Percentiles rank a stretch among this genome's conserved stretches.
These are phyloP conservation scores for Podospora tetraspora DNA, from an alignment of 495 filamentous ascomycete species.

Conservation along the genomic window DNA sequence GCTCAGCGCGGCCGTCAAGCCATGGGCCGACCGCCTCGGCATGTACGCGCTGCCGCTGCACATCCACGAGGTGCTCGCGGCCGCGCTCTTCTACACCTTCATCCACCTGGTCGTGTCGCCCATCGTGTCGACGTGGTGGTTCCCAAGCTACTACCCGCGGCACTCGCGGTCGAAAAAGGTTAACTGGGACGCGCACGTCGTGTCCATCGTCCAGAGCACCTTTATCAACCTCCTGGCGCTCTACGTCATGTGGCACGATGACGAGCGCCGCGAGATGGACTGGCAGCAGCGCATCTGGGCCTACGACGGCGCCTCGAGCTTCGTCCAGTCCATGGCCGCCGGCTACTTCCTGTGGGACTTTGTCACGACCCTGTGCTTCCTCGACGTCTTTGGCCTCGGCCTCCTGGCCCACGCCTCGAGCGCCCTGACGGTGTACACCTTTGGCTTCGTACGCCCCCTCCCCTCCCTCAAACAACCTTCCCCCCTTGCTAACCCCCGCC, in stretches of 20 bases:
- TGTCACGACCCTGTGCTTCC: constrained; percentile 61
- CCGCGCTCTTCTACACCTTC: constrained; percentile 69
- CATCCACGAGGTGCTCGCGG: constrained; percentile 78
- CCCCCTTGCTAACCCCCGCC: background rate
- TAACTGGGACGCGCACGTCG: constrained; percentile 97
- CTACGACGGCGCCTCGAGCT: constrained; percentile 74
- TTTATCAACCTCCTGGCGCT: constrained; percentile 74
- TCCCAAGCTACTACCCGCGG: constrained; percentile 65
- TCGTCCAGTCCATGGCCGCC: constrained; percentile 76
- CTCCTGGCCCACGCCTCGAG: constrained; percentile 85
- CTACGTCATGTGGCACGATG: constrained; percentile 75
- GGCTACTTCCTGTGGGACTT: constrained; percentile 98
- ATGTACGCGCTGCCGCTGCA: constrained; percentile 75
- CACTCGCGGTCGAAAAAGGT: constrained; percentile 63
- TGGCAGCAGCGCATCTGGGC: constrained; percentile 78
- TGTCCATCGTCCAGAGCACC: constrained; percentile 79
- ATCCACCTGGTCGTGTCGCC: constrained; percentile 73
- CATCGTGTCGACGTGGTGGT: constrained; percentile 58
- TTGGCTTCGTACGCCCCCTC: constrained; percentile 77
- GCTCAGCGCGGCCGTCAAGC: constrained; percentile 49
- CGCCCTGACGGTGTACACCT: constrained; percentile 77
- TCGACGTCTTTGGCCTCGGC: constrained; percentile 80
- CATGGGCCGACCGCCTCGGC: constrained; percentile 52
- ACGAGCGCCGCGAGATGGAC: constrained; percentile 68
- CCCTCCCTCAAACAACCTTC: background rate